These are phyloP conservation scores for Aurantiochytrium sp. DNA, from an alignment of 108 stramenopile genomes.

Conservation along the genomic window DNA sequence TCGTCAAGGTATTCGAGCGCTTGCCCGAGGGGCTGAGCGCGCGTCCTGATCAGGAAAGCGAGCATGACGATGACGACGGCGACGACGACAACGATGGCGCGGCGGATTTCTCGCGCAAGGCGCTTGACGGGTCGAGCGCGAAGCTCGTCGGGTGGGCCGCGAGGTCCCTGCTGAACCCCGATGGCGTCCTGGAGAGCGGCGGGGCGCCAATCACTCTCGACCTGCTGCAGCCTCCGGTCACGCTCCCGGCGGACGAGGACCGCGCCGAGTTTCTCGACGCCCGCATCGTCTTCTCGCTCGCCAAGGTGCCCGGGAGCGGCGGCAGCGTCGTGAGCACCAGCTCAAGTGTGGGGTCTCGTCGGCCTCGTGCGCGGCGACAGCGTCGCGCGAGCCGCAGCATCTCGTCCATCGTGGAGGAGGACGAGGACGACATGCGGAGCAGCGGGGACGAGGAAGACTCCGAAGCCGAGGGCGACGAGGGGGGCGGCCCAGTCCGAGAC, in stretches of 20 bases:
- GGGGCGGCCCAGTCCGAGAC: too few species aligned
- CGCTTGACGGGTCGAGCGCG: neutral
- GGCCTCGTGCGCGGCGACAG: neutral
- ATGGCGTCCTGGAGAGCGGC: neutral
- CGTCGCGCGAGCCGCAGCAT: neutral
- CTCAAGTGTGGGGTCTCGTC: neutral
- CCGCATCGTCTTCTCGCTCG: neutral
- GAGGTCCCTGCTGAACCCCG: neutral
- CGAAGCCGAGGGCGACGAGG: neutral
- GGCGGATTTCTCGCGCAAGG: too few species aligned
- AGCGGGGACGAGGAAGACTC: neutral
- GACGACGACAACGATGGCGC: neutral
- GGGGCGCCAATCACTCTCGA: neutral
- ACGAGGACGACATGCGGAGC: neutral
- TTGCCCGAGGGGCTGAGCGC: neutral
- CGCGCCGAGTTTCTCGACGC: neutral
- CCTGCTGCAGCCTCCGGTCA: neutral
- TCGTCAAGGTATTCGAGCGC: neutral
- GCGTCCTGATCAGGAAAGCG: too few species aligned
- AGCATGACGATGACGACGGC: neutral
- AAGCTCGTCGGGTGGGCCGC: neutral
- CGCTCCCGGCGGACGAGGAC: neutral
- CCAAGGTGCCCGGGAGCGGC: too few species aligned
- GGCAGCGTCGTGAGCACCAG: neutral
- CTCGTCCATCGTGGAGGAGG: neutral